Conservation (phyloP, 225 moss, liverwort and hornwort species). For the Pleurozium schreberi region DNA sequence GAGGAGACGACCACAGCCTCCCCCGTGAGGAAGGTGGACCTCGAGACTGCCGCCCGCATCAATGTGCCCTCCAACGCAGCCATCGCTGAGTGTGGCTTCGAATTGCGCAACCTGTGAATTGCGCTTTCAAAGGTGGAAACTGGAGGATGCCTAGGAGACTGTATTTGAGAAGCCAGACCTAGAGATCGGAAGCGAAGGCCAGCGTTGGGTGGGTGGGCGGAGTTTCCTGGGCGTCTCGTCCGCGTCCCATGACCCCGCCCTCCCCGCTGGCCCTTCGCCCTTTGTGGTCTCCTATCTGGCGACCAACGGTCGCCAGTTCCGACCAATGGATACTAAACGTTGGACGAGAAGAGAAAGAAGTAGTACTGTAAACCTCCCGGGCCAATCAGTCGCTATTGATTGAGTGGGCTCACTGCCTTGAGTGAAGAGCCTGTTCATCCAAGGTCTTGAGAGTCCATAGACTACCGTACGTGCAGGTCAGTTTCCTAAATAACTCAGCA, state of each 20-base stretch:
- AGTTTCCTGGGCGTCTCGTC: background rate
- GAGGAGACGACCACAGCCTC: background rate
- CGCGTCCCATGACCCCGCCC: background rate
- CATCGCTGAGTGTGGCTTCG: background rate
- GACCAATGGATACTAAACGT: background rate
- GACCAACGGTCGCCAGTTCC: background rate
- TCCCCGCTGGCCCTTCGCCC: background rate
- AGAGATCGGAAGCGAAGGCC: background rate
- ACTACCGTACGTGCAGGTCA: no score
- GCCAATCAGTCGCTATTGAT: no score
- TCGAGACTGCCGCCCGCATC: background rate
- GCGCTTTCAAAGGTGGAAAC: no score
- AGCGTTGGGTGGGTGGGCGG: background rate
- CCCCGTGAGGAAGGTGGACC: constrained; percentile 4
- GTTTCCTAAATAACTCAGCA: no score
- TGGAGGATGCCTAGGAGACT: background rate
- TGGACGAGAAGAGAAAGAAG: background rate
- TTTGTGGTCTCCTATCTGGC: background rate
- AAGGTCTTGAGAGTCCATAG: background rate
- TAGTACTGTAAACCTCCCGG: background rate
- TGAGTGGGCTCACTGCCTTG: no score
- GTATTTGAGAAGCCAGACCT: background rate
- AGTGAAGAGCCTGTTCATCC: background rate
- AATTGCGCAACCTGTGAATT: background rate
- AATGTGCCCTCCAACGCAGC: constrained; percentile 13